Base-by-base conservation (phyloP, 1,139 yeast genomes). In the Dujonia santamariae region DNA sequence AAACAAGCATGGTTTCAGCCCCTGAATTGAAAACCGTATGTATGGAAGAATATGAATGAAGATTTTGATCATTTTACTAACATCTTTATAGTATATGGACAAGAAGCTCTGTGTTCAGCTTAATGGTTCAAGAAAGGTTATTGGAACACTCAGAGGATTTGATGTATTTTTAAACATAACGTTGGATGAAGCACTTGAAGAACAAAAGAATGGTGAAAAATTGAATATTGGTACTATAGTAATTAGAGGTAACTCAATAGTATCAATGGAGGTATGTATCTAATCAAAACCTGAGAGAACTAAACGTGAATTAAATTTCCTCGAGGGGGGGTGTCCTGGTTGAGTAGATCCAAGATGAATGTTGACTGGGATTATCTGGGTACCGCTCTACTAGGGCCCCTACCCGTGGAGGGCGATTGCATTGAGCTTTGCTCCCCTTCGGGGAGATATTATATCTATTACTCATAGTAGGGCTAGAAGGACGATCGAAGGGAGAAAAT, bases 81-180 rank as follows among this genome's bases (percentile, higher is more conserved):
- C 68, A 46, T 47, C 50, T 18, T 14, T 38, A 2, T 50, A 80
- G 85, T 86, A 85, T 54, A 73, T 85, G 78, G 90, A 84, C 55
- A 84, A 84, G 59, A 75, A 78, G 54, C 70, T 86, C 25, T 65
- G 78, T 11, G 65, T 86, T 17, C 85, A 81, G 50, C 66, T 87
- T 40, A 85, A 85, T 53, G 92, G 95, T 6, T 63, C 84, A 13
- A 70, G 95, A 38, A 78, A 75, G 44, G 78, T 86, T 6, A 69
- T 74, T 3, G 96, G 96, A 2, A 72, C 76, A 6, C 67, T 86
- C 38, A 67, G 85, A 51, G 96, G 96, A 8, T 86, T 78, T 53
- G 96, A 86, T 53, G 80, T 76, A 50, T 85, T 85, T 52, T 58
- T 85, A 48, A 86, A 85, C 52, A 62, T 85, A 22, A 88, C 87